Percentiles rank a stretch among this genome's conserved stretches.
Conservation (phyloP, 2,329 filamentous ascomycete genomes). For the Chalaropsis thielavioides region DNA sequence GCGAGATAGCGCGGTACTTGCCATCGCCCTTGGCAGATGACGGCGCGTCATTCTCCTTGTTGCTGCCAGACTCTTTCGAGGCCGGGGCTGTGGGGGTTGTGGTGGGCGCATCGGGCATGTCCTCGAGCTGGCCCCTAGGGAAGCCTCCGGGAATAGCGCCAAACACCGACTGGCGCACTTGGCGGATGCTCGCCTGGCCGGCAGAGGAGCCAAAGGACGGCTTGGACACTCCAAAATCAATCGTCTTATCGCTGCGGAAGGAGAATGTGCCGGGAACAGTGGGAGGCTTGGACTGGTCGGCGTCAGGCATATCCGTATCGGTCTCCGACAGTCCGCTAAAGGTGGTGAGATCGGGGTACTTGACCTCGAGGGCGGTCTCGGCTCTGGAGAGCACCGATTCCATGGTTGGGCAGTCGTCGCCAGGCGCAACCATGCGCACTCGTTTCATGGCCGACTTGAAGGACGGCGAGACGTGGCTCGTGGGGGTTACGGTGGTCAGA, state of each 20-base stretch:
- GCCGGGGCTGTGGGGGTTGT: constrained; percentile 21
- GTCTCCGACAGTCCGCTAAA: constrained; percentile 24
- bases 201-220: constrained; percentile 41
- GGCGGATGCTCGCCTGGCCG: constrained; percentile 47
- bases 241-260: constrained; percentile 52
- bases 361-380: constrained; percentile 24
- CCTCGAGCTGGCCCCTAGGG: constrained; percentile 24
- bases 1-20: constrained; percentile 36
- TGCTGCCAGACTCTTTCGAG: constrained; percentile 24
- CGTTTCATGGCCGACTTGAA: constrained; percentile 17
- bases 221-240: constrained; percentile 37
- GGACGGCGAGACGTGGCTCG: constrained; percentile 13
- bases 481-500: constrained; percentile 28
- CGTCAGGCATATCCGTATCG: constrained; percentile 15
- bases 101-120: constrained; percentile 20
- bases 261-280: constrained; percentile 45
- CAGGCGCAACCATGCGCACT: constrained; percentile 18
- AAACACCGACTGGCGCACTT: constrained; percentile 40
- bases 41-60: constrained; percentile 40
- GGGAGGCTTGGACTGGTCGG: constrained; percentile 22
- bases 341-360: constrained; percentile 40
- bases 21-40: constrained; percentile 21
- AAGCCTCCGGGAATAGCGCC: constrained; percentile 42
- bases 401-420: constrained; percentile 26
- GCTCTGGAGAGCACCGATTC: constrained; percentile 22